Percentiles rank a stretch among this genome's conserved stretches.
These are phyloP conservation scores for Trifolium fragiferum DNA, from an alignment of 306 rosid genomes.

Conservation along the genomic window DNA sequence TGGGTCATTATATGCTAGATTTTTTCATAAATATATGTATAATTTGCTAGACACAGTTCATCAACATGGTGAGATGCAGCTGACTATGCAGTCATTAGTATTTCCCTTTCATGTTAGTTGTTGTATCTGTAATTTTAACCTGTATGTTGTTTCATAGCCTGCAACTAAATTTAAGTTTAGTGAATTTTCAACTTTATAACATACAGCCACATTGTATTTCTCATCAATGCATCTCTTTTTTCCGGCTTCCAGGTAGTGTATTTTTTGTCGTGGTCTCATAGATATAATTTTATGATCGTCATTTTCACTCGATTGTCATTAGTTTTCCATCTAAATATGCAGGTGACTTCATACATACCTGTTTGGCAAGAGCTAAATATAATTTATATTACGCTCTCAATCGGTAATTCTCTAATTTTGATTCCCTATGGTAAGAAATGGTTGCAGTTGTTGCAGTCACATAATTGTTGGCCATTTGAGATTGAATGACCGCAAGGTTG, in stretches of 20 bases:
- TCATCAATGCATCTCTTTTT: neutral
- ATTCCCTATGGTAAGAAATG: neutral
- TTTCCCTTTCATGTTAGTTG: conserved; percentile 42
- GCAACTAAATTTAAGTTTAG: conserved; percentile 50
- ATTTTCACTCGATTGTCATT: conserved; percentile 1
- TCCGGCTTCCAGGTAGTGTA: neutral
- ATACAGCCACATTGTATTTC: conserved; percentile 20
- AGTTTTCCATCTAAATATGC: conserved; percentile 35
- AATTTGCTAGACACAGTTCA: conserved; percentile 43
- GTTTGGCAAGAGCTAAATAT: neutral
- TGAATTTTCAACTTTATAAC: conserved; percentile 39
- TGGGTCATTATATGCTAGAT: conserved; percentile 36
- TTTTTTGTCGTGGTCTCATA: no score
- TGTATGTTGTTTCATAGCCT: conserved; percentile 49
- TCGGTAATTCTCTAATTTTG: neutral
- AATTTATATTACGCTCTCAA: neutral
- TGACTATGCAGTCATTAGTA: conserved; percentile 45
- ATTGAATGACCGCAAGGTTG: neutral
- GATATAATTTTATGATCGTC: neutral
- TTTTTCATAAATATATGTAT: conserved; percentile 21
- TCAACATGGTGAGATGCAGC: conserved; percentile 42
- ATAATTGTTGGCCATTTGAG: neutral
- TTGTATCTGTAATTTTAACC: conserved; percentile 45
- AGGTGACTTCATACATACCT: neutral
- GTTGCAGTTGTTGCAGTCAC: neutral